These are phyloP conservation scores for Tetradesmus lagerheimii DNA, from an alignment of 139 green algal species.

Conservation along the genomic window DNA sequence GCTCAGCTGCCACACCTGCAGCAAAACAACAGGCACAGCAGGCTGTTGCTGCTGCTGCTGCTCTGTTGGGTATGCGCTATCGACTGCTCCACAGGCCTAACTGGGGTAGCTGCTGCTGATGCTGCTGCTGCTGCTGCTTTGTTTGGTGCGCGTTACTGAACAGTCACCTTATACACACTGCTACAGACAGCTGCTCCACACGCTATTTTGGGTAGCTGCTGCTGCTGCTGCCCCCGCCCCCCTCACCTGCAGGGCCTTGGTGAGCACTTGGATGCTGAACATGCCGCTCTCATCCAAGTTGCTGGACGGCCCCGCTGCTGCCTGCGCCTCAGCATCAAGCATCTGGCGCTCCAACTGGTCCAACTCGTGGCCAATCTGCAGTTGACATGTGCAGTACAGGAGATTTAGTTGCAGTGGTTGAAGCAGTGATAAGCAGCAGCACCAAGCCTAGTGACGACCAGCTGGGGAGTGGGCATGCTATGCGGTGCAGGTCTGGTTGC, in stretches of 20 bases:
- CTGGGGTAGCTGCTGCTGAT: too few species aligned
- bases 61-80: background rate
- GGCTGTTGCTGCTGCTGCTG: background rate
- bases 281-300: slow-evolving; percentile 88
- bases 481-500: too few species aligned
- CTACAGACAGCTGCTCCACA: background rate
- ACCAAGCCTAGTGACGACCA: too few species aligned
- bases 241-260: slow-evolving; percentile 22
- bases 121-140: background rate
- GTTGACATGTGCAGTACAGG: background rate
- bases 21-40: background rate
- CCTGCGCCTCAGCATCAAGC: slow-evolving; percentile 54
- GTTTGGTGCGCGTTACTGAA: background rate
- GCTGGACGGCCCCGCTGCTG: slow-evolving; percentile 59
- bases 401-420: too few species aligned
- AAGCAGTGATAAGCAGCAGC: too few species aligned
- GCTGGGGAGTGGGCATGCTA: too few species aligned
- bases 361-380: slow-evolving; percentile 82
- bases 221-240: background rate
- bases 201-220: too few species aligned
- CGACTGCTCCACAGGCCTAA: too few species aligned
- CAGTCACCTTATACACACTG: too few species aligned
- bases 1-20: slow-evolving; percentile 73
- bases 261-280: slow-evolving; percentile 82
- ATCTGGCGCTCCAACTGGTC: slow-evolving; percentile 79